Evolutionary conservation across 2,329 filamentous ascomycete species (phyloP).

Genomic region (Neocucurbitaria cava): DNA sequence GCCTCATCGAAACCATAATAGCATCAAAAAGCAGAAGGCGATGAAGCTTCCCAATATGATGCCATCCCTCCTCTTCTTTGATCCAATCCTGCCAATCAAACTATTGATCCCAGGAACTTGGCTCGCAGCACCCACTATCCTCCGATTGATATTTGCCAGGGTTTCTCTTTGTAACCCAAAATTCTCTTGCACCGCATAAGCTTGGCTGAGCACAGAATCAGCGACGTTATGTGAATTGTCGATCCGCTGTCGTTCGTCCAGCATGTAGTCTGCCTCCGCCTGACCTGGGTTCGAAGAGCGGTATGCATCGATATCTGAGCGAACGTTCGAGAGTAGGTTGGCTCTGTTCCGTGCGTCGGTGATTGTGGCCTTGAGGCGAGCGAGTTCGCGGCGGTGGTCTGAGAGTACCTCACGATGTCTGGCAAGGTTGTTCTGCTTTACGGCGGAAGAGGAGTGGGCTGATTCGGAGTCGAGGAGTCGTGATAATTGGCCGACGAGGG

Average conservation of each 20-base stretch:
- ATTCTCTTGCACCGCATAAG: conserved; percentile 94
- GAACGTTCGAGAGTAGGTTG: conserved; percentile 89
- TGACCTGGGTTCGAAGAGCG: conserved; percentile 79
- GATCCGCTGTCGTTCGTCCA: conserved; percentile 83
- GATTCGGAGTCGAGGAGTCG: conserved; percentile 94
- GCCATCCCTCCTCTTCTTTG: conserved; percentile 92
- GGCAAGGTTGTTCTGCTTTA: conserved; percentile 96
- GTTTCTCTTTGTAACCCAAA: conserved; percentile 89
- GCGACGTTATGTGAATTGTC: conserved; percentile 90
- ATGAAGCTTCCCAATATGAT: conserved; percentile 93
- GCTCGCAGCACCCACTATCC: conserved; percentile 87
- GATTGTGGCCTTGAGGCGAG: conserved; percentile 75
- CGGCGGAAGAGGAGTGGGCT: conserved; percentile 81
- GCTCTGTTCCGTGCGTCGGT: conserved; percentile 81
- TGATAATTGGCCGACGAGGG: conserved; percentile 79
- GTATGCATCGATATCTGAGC: conserved; percentile 90
- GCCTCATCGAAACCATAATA: conserved; percentile 66
- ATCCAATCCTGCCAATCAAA: conserved; percentile 89
- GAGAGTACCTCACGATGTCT: conserved; percentile 89
- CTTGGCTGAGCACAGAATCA: conserved; percentile 90
- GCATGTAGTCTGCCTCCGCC: conserved; percentile 95
- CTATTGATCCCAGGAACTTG: conserved; percentile 93
- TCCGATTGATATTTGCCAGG: conserved; percentile 83
- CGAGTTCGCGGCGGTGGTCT: conserved; percentile 84
- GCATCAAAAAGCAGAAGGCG: conserved; percentile 85